These are phyloP conservation scores for Teratosphaeria destructans DNA, from an alignment of 2,329 filamentous ascomycete species.

Conservation along the genomic window DNA sequence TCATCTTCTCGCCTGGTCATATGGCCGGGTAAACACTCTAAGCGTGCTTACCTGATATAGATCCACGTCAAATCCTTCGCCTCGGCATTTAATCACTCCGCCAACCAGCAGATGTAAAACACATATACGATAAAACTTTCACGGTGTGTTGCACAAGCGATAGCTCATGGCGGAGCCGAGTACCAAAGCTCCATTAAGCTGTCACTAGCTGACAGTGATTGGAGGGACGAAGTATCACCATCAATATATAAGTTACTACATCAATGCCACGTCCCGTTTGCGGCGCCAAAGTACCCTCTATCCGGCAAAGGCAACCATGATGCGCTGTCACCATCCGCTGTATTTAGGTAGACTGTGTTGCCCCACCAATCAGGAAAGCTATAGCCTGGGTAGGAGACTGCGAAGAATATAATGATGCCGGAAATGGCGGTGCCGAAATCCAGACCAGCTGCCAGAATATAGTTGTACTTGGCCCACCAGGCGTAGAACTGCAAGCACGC, in stretches of 20 bases:
- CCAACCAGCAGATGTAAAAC: neutral
- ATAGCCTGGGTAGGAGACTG: constrained; percentile 32
- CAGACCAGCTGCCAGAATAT: constrained; percentile 26
- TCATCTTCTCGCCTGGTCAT: neutral
- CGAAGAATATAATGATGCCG: constrained; percentile 29
- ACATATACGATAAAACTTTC: neutral
- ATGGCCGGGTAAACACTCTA: neutral
- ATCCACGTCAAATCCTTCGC: neutral
- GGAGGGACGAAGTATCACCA: neutral
- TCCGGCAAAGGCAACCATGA: constrained; percentile 1
- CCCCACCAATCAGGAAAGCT: constrained; percentile 14
- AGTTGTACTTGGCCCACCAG: constrained; percentile 29
- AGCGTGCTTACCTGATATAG: neutral
- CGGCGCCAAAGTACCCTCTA: constrained; percentile 2
- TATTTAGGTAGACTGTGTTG: constrained; percentile 2
- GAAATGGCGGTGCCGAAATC: constrained; percentile 27
- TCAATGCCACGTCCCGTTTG: constrained; percentile 3
- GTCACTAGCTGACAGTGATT: neutral
- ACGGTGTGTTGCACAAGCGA: neutral
- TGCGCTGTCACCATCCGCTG: neutral
- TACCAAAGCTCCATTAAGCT: too few relatives aligned
- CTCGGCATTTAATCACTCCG: neutral
- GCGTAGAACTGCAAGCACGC: constrained; percentile 41
- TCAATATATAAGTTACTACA: neutral
- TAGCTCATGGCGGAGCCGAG: neutral